Evolutionary conservation across 1,284 basidiomycete genomes (phyloP).

Genomic region (Cutaneotrichosporon cavernicola): DNA sequence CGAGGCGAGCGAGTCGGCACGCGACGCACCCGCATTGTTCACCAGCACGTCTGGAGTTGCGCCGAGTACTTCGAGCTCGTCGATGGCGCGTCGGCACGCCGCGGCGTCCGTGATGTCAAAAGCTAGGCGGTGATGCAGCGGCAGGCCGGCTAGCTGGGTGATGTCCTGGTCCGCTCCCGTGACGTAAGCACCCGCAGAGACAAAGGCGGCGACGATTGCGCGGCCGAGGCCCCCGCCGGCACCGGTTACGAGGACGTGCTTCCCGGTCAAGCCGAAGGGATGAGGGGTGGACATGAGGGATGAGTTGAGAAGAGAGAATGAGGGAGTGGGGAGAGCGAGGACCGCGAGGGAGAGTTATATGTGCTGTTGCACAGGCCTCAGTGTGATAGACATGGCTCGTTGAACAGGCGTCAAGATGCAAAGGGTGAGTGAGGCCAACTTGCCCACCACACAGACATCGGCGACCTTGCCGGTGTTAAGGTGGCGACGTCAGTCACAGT

Average conservation of each 20-base stretch:
- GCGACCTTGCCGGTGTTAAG: too few species aligned
- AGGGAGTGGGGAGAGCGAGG: not conserved
- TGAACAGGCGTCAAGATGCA: too few species aligned
- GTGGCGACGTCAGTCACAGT: too few species aligned
- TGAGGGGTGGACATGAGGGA: not conserved
- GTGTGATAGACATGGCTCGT: too few species aligned
- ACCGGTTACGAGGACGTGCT: conserved; percentile 8
- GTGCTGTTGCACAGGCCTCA: too few species aligned
- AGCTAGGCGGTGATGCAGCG: not conserved
- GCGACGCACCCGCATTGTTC: conserved; percentile 11
- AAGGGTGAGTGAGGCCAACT: too few species aligned
- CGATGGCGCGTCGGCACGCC: conserved; percentile 1
- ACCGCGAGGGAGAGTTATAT: too few species aligned
- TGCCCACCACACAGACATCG: too few species aligned
- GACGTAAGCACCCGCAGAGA: not conserved
- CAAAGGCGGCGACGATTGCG: conserved; percentile 9
- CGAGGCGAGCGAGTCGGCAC: conserved; percentile 3
- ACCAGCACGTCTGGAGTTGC: conserved; percentile 3
- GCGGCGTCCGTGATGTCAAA: conserved; percentile 9
- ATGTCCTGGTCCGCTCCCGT: conserved; percentile 1
- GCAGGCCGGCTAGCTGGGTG: not conserved
- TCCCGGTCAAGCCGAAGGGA: conserved; percentile 1
- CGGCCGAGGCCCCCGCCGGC: conserved; percentile 7
- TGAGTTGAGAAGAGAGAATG: not conserved
- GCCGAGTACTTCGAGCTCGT: not conserved